Conservation (phyloP, 768 basidiomycete genomes). For the Naematelia encephala region DNA sequence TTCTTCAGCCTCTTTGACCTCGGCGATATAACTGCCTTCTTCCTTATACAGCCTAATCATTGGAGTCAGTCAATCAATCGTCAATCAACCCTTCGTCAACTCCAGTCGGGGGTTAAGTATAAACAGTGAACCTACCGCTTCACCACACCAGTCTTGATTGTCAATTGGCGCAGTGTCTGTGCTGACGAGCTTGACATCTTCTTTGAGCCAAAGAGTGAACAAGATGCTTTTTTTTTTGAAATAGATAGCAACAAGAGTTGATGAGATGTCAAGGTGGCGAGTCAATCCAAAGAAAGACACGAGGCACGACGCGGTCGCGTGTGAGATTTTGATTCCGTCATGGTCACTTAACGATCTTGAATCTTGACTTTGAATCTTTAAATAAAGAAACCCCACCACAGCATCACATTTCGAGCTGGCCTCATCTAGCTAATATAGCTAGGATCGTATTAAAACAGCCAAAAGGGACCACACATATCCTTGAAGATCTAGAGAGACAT, state of each 20-base stretch:
- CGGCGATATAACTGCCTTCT: slow-evolving; percentile 29
- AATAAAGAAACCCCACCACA: no score
- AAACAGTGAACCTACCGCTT: slow-evolving; percentile 26
- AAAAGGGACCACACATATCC: no score
- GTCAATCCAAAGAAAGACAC: background rate
- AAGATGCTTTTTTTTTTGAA: no score
- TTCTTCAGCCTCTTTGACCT: slow-evolving; percentile 25
- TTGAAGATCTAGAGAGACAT: no score
- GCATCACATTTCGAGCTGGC: no score
- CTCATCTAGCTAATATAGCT: no score
- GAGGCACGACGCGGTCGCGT: background rate
- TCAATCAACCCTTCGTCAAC: background rate
- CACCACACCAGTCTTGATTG: slow-evolving; percentile 44
- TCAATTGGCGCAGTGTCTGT: slow-evolving; percentile 34
- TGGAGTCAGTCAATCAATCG: background rate
- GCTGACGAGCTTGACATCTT: slow-evolving; percentile 38
- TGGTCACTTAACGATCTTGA: no score
- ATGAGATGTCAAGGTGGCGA: background rate
- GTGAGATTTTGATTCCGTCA: background rate
- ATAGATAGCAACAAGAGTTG: slow-evolving; percentile 3
- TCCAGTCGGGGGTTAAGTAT: background rate
- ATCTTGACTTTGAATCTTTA: no score
- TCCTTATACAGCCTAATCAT: slow-evolving; percentile 36
- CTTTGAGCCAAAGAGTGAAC: no score
- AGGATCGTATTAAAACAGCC: no score